Conservation (phyloP, 2,329 filamentous ascomycete species). For the Raffaelea arxii region DNA sequence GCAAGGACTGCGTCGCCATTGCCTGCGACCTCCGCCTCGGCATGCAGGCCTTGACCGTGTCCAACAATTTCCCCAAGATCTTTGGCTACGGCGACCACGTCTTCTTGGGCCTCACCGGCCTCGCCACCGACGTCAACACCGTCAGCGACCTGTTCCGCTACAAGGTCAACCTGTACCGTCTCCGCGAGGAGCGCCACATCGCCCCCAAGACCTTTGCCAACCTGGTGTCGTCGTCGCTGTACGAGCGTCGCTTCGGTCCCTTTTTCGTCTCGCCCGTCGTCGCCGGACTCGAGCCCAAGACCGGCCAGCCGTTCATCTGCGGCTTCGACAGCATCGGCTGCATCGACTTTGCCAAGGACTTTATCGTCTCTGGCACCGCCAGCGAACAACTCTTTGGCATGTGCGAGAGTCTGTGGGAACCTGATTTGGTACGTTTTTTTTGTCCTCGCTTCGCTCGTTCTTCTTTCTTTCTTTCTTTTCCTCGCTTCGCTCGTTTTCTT, state of each 20-base stretch:
- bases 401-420: conserved; percentile 96
- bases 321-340: conserved; percentile 98
- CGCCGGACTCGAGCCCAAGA: conserved; percentile 89
- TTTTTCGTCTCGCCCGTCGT: conserved; percentile 95
- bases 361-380: conserved; percentile 93
- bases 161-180: conserved; percentile 99
- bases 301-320: conserved; percentile 92
- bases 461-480: neutral
- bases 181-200: conserved; percentile 96
- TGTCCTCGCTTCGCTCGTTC: too few relatives aligned
- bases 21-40: conserved; percentile 97
- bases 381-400: conserved; percentile 98
- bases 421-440: conserved; percentile 94
- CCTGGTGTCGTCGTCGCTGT: conserved; percentile 81
- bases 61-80: conserved; percentile 99
- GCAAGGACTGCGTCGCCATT: conserved; percentile 99
- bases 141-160: conserved; percentile 97
- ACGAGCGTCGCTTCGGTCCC: conserved; percentile 91
- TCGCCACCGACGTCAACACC: conserved; percentile 90
- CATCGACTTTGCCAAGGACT: conserved; percentile 99
- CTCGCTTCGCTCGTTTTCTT: too few relatives aligned
- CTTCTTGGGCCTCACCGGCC: conserved; percentile 89
- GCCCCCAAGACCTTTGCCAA: conserved; percentile 92
- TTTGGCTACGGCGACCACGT: conserved; percentile 87
- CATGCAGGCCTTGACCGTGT: conserved; percentile 91